Base-by-base conservation (phyloP, 2,329 filamentous ascomycete genomes). In the Cladobotryum protrusum region DNA sequence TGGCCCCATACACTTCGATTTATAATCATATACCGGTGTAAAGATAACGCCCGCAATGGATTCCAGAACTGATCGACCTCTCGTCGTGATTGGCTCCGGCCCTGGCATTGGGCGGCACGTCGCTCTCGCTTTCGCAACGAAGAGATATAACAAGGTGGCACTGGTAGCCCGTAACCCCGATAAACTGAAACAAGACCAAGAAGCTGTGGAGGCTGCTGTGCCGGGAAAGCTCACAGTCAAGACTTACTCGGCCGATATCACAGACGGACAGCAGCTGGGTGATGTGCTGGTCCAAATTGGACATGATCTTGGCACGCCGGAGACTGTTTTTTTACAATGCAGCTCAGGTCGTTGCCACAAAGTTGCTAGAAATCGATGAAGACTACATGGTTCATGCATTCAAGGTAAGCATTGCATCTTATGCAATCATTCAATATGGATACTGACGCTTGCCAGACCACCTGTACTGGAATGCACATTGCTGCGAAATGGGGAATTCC, bases 81-180 rank as follows among this genome's bases (percentile, higher is more conserved):
- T 55, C 15, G 79, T 96, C 49, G 80, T 96, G 41, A 96, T 91
- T 24, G 91, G 91, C 56, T 91, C 89, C 47, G 95, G 89, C 12
- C 91, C 96, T 68, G 91, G 91, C 56, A 83, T 96, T 56, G 91
- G 91, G 64, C 95, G 93, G 71, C 89, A 96, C 72, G 96, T 88
- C 66, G 87, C 89, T 29, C 77, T 86, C 33, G 87, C 95, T 64
- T 82, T 96, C 47, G 89, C 90, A 17, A 74, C 79, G 49, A 89
- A 90, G 65, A 88, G 89, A 59, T 96, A 89, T 80, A 95, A 43
- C 29, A 75, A 75, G 52, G 59, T 79, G 9, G 71, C 76, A 12
- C 67, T 79, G 2, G 64, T 79, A 13, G 67, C 74, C 0, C 68
- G 76, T 20, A 69, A 72, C 54, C 53, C 53, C 0, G 55, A 65